Percentiles rank a stretch among this genome's conserved stretches.
Conservation (phyloP, 805 yeast species). For the Metschnikowia chrysomelidarum region DNA sequence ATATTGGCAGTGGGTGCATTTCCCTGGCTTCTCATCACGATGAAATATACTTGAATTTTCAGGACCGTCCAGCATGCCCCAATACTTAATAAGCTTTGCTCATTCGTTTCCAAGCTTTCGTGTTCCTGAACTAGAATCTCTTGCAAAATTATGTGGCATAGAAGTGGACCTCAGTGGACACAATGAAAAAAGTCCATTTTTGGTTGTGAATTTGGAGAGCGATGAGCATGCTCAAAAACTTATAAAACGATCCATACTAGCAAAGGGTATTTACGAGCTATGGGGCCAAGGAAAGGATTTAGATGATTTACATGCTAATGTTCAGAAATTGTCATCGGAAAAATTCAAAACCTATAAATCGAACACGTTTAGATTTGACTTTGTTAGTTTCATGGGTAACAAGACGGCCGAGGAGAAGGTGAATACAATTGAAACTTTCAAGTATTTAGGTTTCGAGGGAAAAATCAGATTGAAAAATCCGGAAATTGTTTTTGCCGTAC, state of each 20-base stretch:
- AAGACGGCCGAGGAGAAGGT: conserved; percentile 52
- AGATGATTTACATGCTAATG: conserved; percentile 55
- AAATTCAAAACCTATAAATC: conserved; percentile 40
- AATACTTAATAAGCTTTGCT: conserved; percentile 78
- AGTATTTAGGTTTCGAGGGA: conserved; percentile 71
- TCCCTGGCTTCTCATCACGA: too few species aligned
- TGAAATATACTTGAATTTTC: too few species aligned
- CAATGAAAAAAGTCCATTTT: conserved; percentile 61
- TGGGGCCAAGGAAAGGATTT: conserved; percentile 71
- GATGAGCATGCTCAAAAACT: conserved; percentile 67
- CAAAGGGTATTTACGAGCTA: conserved; percentile 75
- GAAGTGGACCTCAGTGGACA: conserved; percentile 59
- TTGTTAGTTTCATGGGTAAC: conserved; percentile 71
- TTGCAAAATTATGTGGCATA: conserved; percentile 65
- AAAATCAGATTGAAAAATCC: conserved; percentile 77
- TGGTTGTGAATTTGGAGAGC: conserved; percentile 61
- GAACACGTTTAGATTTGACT: conserved; percentile 74
- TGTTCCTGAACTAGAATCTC: conserved; percentile 75
- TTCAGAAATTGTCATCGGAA: conserved; percentile 32
- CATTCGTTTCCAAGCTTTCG: conserved; percentile 81
- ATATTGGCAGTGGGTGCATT: too few species aligned
- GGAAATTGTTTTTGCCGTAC: conserved; percentile 61
- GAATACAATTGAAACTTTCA: conserved; percentile 66
- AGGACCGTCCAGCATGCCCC: conserved; percentile 42
- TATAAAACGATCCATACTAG: conserved; percentile 64